Conservation (phyloP, 768 basidiomycete genomes). For the Mycena olivaceomarginata region DNA sequence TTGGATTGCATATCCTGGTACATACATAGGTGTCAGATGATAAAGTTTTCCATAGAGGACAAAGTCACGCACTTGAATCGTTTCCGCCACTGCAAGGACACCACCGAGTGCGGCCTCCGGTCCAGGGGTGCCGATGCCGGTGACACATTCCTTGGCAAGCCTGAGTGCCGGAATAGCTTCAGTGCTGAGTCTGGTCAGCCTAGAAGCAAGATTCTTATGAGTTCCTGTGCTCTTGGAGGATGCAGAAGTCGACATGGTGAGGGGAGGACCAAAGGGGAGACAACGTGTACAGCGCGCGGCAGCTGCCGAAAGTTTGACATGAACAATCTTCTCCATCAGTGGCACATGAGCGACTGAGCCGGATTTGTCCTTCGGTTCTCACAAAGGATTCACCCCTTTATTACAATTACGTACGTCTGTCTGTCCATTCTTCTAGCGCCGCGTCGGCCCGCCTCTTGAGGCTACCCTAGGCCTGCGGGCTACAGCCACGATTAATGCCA, state of each 20-base stretch:
- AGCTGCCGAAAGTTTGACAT: constrained; percentile 1
- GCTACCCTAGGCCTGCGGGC: too few relatives aligned
- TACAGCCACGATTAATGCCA: too few relatives aligned
- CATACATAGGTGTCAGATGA: too few relatives aligned
- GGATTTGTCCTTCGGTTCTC: not conserved
- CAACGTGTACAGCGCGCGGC: constrained; percentile 1
- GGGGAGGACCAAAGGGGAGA: not conserved
- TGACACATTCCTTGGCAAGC: constrained; percentile 21
- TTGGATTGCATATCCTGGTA: too few relatives aligned
- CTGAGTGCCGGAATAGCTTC: constrained; percentile 10
- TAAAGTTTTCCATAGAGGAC: too few relatives aligned
- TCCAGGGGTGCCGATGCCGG: constrained; percentile 11
- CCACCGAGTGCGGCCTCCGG: constrained; percentile 1
- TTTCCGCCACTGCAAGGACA: constrained; percentile 12
- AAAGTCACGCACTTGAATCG: too few relatives aligned
- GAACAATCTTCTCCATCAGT: not conserved
- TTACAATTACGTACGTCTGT: too few relatives aligned
- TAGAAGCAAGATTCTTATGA: constrained; percentile 5
- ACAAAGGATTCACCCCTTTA: not conserved
- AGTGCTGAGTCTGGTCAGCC: not conserved
- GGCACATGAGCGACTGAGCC: not conserved
- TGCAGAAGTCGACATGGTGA: too few relatives aligned
- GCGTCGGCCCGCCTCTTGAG: too few relatives aligned
- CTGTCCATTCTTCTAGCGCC: too few relatives aligned
- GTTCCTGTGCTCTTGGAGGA: not conserved